Conservation (phyloP, 805 yeast species). For the Candida insectorum region DNA sequence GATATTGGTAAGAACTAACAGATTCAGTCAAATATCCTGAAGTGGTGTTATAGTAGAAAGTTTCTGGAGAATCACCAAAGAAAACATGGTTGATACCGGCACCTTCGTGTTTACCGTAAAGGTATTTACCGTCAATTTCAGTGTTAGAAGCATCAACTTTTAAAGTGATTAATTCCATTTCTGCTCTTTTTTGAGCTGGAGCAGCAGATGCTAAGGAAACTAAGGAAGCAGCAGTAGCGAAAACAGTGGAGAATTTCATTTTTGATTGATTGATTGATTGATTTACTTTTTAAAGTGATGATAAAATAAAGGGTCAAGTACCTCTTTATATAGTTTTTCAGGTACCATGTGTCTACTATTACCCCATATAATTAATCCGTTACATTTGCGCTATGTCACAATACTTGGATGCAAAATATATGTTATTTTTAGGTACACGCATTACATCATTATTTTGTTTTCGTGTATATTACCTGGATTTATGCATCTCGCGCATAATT, state of each 20-base stretch:
- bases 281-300: too few relatives aligned
- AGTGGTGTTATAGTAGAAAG: slow-evolving; percentile 2
- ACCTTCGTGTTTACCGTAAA: slow-evolving; percentile 38
- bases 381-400: too few relatives aligned
- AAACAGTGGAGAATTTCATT: slow-evolving; percentile 13
- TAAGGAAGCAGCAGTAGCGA: slow-evolving; percentile 10
- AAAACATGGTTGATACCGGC: slow-evolving; percentile 43
- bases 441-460: too few relatives aligned
- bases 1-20: background rate
- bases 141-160: slow-evolving; percentile 23
- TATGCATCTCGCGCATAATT: too few relatives aligned
- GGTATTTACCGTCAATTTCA: slow-evolving; percentile 25
- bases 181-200: too few relatives aligned
- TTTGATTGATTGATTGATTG: slow-evolving; percentile 3
- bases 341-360: too few relatives aligned
- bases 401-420: too few relatives aligned
- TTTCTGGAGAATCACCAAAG: slow-evolving; percentile 19
- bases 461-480: too few relatives aligned
- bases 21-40: background rate
- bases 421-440: too few relatives aligned
- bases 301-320: too few relatives aligned
- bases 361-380: too few relatives aligned
- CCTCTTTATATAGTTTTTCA: slow-evolving; percentile 1
- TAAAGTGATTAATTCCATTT: too few relatives aligned
- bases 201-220: slow-evolving; percentile 9